A percentile compares a stretch with the other conserved stretches of the same genome.
These are phyloP conservation scores for Cercospora berteroae DNA, from an alignment of 2,329 filamentous ascomycete species.

Conservation along the genomic window DNA sequence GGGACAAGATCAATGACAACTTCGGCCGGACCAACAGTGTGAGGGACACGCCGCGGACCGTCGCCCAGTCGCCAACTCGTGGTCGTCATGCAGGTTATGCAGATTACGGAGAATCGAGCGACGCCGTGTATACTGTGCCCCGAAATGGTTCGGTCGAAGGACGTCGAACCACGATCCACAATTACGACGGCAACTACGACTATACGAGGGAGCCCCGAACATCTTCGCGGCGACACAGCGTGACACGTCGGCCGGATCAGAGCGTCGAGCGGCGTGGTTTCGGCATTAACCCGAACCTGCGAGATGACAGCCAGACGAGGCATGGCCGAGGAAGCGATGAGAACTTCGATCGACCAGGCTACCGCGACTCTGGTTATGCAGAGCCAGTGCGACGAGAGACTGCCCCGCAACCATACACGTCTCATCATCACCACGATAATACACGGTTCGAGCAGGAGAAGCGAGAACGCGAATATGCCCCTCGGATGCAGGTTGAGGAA, in stretches of 20 bases:
- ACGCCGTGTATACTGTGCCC: constrained; percentile 41
- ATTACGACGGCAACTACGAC: constrained; percentile 46
- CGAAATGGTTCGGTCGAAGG: constrained; percentile 40
- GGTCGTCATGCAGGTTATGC: constrained; percentile 26
- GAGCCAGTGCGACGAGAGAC: constrained; percentile 33
- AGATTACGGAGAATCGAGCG: constrained; percentile 31
- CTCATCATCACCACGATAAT: constrained; percentile 29
- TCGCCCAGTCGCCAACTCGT: constrained; percentile 32
- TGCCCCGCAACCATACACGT: constrained; percentile 26
- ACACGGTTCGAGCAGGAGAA: constrained; percentile 31
- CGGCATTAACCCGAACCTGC: constrained; percentile 39
- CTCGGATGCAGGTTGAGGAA: constrained; percentile 31
- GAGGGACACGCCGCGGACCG: constrained; percentile 39
- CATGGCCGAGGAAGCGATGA: constrained; percentile 41
- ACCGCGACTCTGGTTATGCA: constrained; percentile 33
- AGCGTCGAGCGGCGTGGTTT: constrained; percentile 50
- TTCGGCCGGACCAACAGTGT: constrained; percentile 46
- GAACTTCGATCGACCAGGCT: constrained; percentile 41
- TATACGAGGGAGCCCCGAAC: constrained; percentile 45
- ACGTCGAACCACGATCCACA: constrained; percentile 48
- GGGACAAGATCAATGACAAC: constrained; percentile 64
- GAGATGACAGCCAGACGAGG: constrained; percentile 28
- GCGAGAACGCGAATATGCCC: constrained; percentile 29
- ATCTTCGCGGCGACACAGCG: constrained; percentile 38
- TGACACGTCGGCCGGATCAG: constrained; percentile 41